A percentile compares a stretch with the other conserved stretches of the same genome.
Evolutionary conservation across 1,284 basidiomycete genomes (phyloP).

Genomic region (Rhodotorula sp.): DNA sequence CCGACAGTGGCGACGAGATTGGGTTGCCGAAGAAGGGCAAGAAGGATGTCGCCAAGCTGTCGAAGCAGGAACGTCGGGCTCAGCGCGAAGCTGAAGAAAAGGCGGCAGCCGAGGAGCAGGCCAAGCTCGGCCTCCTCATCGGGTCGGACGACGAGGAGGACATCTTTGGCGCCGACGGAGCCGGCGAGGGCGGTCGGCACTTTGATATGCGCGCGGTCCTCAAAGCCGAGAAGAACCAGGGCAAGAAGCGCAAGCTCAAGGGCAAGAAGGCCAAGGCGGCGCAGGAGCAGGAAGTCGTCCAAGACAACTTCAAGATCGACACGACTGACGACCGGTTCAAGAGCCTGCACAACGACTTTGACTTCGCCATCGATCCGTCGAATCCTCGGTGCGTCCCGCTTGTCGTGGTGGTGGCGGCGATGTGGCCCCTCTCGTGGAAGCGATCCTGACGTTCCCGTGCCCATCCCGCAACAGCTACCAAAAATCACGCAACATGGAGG

Average conservation of each 20-base stretch:
- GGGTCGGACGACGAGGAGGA: conserved; percentile 56
- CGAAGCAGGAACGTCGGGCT: conserved; percentile 43
- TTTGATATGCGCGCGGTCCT: conserved; percentile 90
- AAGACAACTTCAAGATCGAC: conserved; percentile 70
- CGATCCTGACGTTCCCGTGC: too few relatives aligned
- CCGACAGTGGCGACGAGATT: conserved; percentile 28
- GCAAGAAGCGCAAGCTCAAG: conserved; percentile 52
- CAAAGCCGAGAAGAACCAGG: conserved; percentile 70
- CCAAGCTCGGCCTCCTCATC: conserved; percentile 66
- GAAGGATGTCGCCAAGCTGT: conserved; percentile 45
- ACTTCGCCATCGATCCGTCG: conserved; percentile 92
- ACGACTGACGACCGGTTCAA: conserved; percentile 85
- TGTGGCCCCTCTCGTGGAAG: conserved; percentile 13
- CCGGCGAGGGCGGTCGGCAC: conserved; percentile 60
- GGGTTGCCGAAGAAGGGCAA: conserved; percentile 39
- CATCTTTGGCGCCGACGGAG: conserved; percentile 38
- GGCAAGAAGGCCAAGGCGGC: conserved; percentile 61
- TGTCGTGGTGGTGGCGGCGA: background rate
- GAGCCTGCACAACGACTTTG: conserved; percentile 80
- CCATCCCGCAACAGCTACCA: conserved; percentile 63
- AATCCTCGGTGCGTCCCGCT: conserved; percentile 77
- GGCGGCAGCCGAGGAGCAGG: conserved; percentile 49
- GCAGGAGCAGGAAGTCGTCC: conserved; percentile 60
- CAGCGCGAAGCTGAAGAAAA: conserved; percentile 37
- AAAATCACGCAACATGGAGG: conserved; percentile 82